Percentiles rank a stretch among this genome's conserved stretches.
Evolutionary conservation across 2,329 filamentous ascomycete genomes (phyloP).

Genomic region (Pezicula rhizophila): DNA sequence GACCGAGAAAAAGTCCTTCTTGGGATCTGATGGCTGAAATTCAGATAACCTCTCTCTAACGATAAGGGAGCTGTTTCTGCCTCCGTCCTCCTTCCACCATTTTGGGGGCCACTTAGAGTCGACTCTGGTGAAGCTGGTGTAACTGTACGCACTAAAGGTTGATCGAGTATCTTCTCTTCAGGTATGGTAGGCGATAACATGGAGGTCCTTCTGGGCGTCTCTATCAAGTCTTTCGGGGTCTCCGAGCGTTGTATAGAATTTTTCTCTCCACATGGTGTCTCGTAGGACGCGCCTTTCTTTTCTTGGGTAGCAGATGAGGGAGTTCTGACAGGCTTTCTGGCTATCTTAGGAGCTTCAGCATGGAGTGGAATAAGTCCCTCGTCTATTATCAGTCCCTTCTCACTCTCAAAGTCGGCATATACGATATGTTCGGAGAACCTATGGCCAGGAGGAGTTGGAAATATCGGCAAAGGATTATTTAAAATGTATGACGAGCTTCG

Average conservation of each 20-base stretch:
- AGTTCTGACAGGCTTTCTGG: too few relatives aligned
- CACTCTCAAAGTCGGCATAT: too few relatives aligned
- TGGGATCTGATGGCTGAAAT: slow-evolving; percentile 16
- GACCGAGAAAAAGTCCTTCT: slow-evolving; percentile 17
- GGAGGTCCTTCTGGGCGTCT: slow-evolving; percentile 7
- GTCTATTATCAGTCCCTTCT: too few relatives aligned
- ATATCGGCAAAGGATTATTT: background rate
- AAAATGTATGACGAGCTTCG: background rate
- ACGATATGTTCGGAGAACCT: too few relatives aligned
- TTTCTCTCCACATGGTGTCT: background rate
- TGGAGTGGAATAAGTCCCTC: too few relatives aligned
- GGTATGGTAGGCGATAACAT: slow-evolving; percentile 16
- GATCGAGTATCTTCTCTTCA: slow-evolving; percentile 5
- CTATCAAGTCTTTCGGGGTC: background rate
- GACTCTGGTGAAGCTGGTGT: background rate
- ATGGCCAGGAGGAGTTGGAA: background rate
- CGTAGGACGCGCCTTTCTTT: too few relatives aligned
- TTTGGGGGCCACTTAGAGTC: background rate
- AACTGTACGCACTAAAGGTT: background rate
- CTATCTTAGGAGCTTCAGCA: too few relatives aligned
- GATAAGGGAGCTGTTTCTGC: background rate
- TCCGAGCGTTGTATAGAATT: background rate
- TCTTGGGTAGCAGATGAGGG: too few relatives aligned
- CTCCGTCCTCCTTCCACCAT: background rate
- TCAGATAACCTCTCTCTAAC: slow-evolving; percentile 7